Evolutionary conservation across 2,329 filamentous ascomycete species (phyloP).

Genomic region (Aspergillus caelatus): DNA sequence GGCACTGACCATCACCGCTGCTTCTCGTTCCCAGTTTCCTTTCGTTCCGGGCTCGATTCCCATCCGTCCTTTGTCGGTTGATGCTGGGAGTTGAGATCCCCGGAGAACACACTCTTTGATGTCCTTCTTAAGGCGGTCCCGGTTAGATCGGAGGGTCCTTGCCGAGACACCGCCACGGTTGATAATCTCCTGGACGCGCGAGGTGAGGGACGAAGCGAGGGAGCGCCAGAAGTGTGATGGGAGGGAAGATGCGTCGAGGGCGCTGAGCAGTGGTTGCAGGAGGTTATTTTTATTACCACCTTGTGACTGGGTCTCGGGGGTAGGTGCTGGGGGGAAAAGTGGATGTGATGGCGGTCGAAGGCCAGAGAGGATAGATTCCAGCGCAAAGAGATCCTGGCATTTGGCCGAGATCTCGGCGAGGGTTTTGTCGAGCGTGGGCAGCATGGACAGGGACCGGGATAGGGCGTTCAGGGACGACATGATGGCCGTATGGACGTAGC

Average conservation of each 20-base stretch:
- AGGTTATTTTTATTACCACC: slow-evolving; percentile 55
- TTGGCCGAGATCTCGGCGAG: slow-evolving; percentile 78
- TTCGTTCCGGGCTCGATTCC: slow-evolving; percentile 48
- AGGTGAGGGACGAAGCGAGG: slow-evolving; percentile 74
- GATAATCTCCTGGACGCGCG: slow-evolving; percentile 81
- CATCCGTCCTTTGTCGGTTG: slow-evolving; percentile 49
- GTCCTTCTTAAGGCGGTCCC: slow-evolving; percentile 72
- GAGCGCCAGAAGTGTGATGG: slow-evolving; percentile 93
- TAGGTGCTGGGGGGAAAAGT: slow-evolving; percentile 48
- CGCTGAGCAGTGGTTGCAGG: slow-evolving; percentile 70
- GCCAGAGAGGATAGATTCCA: slow-evolving; percentile 74
- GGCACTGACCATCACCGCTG: slow-evolving; percentile 90
- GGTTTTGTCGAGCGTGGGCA: slow-evolving; percentile 80
- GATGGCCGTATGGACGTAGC: slow-evolving; percentile 78
- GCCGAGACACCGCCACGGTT: slow-evolving; percentile 81
- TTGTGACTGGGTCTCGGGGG: slow-evolving; percentile 16
- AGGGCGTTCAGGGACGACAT: slow-evolving; percentile 77
- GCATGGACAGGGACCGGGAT: slow-evolving; percentile 72
- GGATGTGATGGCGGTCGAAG: slow-evolving; percentile 72
- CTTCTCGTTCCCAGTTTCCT: slow-evolving; percentile 80
- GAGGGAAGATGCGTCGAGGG: slow-evolving; percentile 85
- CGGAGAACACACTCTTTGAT: slow-evolving; percentile 81
- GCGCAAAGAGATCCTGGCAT: slow-evolving; percentile 88
- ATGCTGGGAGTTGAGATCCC: slow-evolving; percentile 70
- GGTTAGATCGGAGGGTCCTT: slow-evolving; percentile 76